Conservation (phyloP, 2,329 filamentous ascomycete genomes). For the Falciphora oryzae region DNA sequence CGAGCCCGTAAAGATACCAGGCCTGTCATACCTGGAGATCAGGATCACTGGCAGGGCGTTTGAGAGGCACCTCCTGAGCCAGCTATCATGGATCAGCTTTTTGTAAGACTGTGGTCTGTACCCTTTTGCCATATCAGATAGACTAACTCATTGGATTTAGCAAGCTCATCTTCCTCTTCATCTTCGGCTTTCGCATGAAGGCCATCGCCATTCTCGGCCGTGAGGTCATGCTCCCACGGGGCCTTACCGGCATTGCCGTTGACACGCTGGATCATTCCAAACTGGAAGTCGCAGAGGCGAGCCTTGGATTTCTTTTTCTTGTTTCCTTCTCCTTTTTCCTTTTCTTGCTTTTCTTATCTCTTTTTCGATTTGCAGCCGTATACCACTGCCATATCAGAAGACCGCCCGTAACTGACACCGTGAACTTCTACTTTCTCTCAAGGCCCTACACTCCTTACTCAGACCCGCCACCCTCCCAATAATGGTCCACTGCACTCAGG, state of each 20-base stretch:
- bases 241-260: conserved; percentile 63
- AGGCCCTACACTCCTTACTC: conserved; percentile 16
- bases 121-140: background rate
- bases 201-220: conserved; percentile 65
- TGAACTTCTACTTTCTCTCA: background rate
- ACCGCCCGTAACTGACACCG: too few species aligned
- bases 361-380: conserved; percentile 4
- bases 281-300: conserved; percentile 46
- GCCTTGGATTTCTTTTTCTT: conserved; percentile 16
- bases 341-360: conserved; percentile 7
- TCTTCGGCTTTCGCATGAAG: conserved; percentile 60
- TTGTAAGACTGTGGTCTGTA: conserved; percentile 37
- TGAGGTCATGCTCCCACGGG: conserved; percentile 66
- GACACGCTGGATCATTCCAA: conserved; percentile 65
- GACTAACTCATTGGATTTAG: conserved; percentile 23
- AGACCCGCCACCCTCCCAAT: conserved; percentile 45
- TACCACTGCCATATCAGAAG: background rate
- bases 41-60: conserved; percentile 70
- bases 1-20: conserved; percentile 56
- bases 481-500: conserved; percentile 80
- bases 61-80: conserved; percentile 60
- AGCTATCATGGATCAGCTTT: conserved; percentile 62
- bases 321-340: conserved; percentile 6
- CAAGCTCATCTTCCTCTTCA: conserved; percentile 56
- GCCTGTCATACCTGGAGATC: conserved; percentile 59